Evolutionary conservation across 208 protist genomes (phyloP).

Genomic region (Leishmania turanica): DNA sequence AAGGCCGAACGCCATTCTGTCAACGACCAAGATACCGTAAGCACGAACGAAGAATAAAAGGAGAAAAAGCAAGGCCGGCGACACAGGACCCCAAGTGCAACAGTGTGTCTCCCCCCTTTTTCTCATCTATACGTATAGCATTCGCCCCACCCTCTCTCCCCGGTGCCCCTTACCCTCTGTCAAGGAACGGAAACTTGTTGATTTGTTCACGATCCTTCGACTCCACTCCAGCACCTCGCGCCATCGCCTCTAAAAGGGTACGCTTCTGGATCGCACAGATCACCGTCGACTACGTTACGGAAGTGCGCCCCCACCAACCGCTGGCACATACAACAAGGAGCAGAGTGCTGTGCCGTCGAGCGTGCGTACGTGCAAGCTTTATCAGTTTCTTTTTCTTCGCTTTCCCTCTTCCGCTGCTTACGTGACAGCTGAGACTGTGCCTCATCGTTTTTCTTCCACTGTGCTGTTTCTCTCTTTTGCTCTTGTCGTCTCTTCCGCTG

Average conservation of each 20-base stretch:
- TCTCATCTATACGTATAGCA: background rate
- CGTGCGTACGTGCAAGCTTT: background rate
- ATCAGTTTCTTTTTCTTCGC: background rate
- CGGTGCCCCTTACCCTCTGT: background rate
- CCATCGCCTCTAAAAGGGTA: background rate
- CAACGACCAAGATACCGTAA: background rate
- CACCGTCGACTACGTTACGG: background rate
- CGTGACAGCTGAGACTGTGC: background rate
- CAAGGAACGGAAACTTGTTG: background rate
- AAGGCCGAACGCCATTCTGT: background rate
- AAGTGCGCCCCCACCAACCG: background rate
- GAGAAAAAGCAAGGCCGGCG: background rate
- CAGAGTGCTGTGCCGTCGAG: background rate
- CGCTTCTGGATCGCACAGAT: background rate
- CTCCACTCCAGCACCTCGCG: background rate
- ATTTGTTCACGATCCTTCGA: background rate
- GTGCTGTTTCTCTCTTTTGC: background rate
- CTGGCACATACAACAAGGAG: background rate
- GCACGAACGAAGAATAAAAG: background rate
- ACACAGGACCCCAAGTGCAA: background rate
- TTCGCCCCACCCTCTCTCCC: background rate
- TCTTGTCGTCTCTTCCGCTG: slow-evolving; percentile 5
- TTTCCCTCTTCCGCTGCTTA: slow-evolving; percentile 5
- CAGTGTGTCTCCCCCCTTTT: background rate
- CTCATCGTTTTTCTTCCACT: background rate